phyloP scores from a whole-genome alignment of 1,284 basidiomycete genomes.

The Leccinum solheimii region DNA sequence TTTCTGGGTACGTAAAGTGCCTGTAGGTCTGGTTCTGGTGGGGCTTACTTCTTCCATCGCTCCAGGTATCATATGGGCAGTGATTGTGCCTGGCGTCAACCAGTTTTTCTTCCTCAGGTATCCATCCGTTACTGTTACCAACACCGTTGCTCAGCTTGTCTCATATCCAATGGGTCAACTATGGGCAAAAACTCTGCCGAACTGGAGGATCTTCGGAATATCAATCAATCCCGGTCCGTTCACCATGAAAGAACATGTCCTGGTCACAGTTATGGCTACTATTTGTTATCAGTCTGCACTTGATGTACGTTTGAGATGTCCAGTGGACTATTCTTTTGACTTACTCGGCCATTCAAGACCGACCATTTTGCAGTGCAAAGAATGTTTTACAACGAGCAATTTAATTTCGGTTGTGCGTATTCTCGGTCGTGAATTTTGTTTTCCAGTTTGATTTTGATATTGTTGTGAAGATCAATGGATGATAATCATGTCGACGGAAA shows the following conservation, averaged over 20 bases:
- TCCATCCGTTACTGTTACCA: slow-evolving; percentile 51
- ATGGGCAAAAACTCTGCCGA: slow-evolving; percentile 57
- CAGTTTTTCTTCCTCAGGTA: slow-evolving; percentile 71
- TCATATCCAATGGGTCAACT: slow-evolving; percentile 62
- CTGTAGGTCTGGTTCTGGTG: neutral
- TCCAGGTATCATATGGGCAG: slow-evolving; percentile 49
- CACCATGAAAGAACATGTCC: slow-evolving; percentile 69
- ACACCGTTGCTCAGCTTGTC: slow-evolving; percentile 67
- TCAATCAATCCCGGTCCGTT: slow-evolving; percentile 71
- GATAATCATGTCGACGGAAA: slow-evolving; percentile 80
- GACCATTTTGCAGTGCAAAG: slow-evolving; percentile 74
- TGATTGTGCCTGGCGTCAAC: slow-evolving; percentile 60
- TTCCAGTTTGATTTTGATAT: slow-evolving; percentile 28
- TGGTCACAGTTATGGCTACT: slow-evolving; percentile 78
- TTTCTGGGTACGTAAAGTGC: slow-evolving; percentile 44
- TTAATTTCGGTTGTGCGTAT: slow-evolving; percentile 58
- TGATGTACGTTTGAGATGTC: slow-evolving; percentile 20
- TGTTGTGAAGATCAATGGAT: slow-evolving; percentile 72
- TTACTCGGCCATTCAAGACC: slow-evolving; percentile 16
- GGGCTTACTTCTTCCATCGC: neutral
- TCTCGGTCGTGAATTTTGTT: too few relatives aligned
- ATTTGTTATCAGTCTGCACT: slow-evolving; percentile 52
- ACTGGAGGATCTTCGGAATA: slow-evolving; percentile 56
- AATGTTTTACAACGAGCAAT: slow-evolving; percentile 65
- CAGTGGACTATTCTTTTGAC: neutral